A percentile compares a stretch with the other conserved stretches of the same genome.
phyloP scores from a whole-genome alignment of 1,284 basidiomycete genomes.

The Ustilago xerochloae region DNA sequence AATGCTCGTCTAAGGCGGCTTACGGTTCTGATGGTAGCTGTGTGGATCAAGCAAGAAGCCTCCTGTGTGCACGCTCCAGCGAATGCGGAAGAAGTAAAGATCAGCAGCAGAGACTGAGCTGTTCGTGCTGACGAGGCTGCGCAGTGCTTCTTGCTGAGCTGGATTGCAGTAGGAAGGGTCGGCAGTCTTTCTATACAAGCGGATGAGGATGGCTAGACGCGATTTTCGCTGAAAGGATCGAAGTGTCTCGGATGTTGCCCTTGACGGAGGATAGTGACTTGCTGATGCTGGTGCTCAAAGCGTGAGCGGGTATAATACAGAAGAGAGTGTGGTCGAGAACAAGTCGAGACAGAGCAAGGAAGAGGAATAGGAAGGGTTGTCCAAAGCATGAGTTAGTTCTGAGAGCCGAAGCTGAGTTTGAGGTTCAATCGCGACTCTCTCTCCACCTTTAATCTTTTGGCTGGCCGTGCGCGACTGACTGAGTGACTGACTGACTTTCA shows the following conservation, averaged over 20 bases:
- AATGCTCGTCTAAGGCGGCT: no score
- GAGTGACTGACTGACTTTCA: no score
- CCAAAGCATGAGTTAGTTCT: no score
- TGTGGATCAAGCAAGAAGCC: no score
- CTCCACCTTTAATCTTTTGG: neutral
- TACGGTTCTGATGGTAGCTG: no score
- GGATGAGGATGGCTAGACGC: neutral
- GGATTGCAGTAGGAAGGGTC: neutral
- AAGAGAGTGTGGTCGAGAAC: neutral
- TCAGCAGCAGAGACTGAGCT: no score
- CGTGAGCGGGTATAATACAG: conserved; percentile 3
- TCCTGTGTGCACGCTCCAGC: no score
- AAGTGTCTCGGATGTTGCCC: neutral
- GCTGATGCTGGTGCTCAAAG: neutral
- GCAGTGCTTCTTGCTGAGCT: neutral
- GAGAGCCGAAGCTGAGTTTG: conserved; percentile 5
- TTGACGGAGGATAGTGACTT: neutral
- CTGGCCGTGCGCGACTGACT: neutral
- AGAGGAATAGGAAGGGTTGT: no score
- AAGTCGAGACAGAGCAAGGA: neutral
- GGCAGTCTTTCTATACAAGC: neutral
- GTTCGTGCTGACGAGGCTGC: neutral
- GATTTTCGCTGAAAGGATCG: neutral
- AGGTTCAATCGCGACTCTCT: neutral
- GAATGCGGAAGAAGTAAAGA: no score